Evolutionary conservation across 805 yeast genomes (phyloP), one percentile per base, ranked within the genome.

Genomic region (Metschnikowia lochheadii): DNA sequence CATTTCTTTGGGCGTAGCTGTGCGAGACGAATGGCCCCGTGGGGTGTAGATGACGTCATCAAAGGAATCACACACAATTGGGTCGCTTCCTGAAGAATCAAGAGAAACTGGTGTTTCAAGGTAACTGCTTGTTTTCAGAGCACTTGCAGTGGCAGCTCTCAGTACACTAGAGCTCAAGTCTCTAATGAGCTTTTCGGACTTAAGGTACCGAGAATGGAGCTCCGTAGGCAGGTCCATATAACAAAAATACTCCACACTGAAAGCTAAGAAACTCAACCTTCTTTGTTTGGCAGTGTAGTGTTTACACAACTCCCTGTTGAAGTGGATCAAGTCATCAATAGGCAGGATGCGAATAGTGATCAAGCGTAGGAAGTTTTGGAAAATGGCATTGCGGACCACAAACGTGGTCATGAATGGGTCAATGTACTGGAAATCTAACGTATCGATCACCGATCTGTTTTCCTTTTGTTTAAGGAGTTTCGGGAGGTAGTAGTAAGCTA

Each of bases 211-310:
- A 2, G 51, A 44, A 20, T 35, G 39, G 14, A 54, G 38, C 37
- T 52, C 50, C 5, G 21, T 29, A 17, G 39, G 38, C 48, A 37
- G 49, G 32, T 54, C 57, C 35, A 54, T 42, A 35, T 54, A 54
- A 44, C 57, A 54, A 33, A 49, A 54, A 31, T 46, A 49, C 36
- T 47, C 52, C 15, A 49, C 46, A 23, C 50, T 49, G 34, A 34
- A 46, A 18, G 46, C 46, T 21, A 54, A 46, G 20, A 52, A 52
- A 6, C 52, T 18, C 26, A 48, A 34, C 5, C 49, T 32, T 32
- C 17, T 33, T 32, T 29, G 41, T 39, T 18, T 37, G 37, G 35
- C 44, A 5, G 46, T 37, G 36, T 35, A 38, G 21, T 47, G 47
- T 8, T 45, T 44, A 41, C 54, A 48, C 7, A 50, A 31, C 23